These are phyloP conservation scores for Teunomyces cretensis DNA, from an alignment of 805 yeast species.

Conservation along the genomic window DNA sequence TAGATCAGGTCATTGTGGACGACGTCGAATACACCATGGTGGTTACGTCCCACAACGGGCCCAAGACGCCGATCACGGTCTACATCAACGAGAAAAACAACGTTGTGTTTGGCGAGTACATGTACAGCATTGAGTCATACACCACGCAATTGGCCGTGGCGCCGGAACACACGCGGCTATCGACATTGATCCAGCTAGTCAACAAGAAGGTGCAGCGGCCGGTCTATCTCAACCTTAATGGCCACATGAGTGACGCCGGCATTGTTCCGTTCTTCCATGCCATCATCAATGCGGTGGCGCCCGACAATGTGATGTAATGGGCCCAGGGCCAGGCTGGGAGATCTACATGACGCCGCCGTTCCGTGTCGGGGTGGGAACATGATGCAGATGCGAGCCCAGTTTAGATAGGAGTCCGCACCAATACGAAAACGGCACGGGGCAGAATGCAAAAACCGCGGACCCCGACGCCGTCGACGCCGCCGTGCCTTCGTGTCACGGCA, in stretches of 20 bases:
- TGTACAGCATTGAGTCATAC: conserved; percentile 28
- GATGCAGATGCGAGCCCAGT: too few relatives aligned
- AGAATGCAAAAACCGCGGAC: too few relatives aligned
- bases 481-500: too few relatives aligned
- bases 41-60: conserved; percentile 9
- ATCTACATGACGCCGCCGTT: too few relatives aligned
- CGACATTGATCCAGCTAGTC: conserved; percentile 23
- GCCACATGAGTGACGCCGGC: conserved; percentile 10
- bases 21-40: conserved; percentile 14
- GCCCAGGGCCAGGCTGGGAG: too few relatives aligned
- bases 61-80: conserved; percentile 27
- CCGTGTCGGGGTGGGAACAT: too few relatives aligned
- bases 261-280: conserved; percentile 8
- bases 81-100: conserved; percentile 27
- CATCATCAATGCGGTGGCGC: neutral
- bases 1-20: conserved; percentile 7
- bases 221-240: conserved; percentile 31
- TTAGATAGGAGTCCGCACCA: too few relatives aligned
- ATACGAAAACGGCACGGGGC: too few relatives aligned
- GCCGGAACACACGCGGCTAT: conserved; percentile 17
- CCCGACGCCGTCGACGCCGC: too few relatives aligned
- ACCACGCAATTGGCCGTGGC: conserved; percentile 17
- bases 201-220: conserved; percentile 26
- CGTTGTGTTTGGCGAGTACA: conserved; percentile 25
- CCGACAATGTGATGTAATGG: too few relatives aligned